phyloP scores from a whole-genome alignment of 2,329 filamentous ascomycete species.

The Clathrospora elynae region DNA sequence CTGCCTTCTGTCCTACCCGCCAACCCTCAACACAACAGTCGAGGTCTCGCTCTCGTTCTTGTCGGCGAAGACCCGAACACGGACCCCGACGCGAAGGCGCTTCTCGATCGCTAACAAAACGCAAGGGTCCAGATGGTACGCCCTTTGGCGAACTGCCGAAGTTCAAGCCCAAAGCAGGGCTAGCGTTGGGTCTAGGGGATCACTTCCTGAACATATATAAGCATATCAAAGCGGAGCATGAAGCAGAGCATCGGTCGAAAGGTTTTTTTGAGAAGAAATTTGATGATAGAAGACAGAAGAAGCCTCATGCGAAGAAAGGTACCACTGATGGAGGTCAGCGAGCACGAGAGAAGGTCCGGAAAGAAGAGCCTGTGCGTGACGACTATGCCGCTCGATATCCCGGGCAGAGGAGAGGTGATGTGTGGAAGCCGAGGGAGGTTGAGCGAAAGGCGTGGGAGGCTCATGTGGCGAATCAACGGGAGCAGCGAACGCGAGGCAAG shows the following conservation, averaged over 20 bases:
- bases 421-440: background rate
- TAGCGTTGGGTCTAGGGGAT: conserved; percentile 24
- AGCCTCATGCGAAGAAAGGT: background rate
- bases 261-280: conserved; percentile 21
- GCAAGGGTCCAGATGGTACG: conserved; percentile 22
- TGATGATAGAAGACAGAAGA: conserved; percentile 14
- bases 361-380: no score
- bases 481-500: background rate
- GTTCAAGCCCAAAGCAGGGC: conserved; percentile 19
- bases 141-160: conserved; percentile 24
- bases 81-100: background rate
- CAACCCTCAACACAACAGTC: background rate
- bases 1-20: background rate
- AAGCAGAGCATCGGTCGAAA: conserved; percentile 19
- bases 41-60: background rate
- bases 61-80: background rate
- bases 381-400: background rate
- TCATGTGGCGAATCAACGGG: background rate
- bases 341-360: background rate
- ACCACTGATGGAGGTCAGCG: background rate
- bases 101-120: conserved; percentile 4
- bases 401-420: background rate
- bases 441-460: background rate
- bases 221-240: conserved; percentile 31
- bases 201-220: conserved; percentile 28